Conservation (phyloP, 768 basidiomycete genomes). For the Crucibulum laeve region DNA sequence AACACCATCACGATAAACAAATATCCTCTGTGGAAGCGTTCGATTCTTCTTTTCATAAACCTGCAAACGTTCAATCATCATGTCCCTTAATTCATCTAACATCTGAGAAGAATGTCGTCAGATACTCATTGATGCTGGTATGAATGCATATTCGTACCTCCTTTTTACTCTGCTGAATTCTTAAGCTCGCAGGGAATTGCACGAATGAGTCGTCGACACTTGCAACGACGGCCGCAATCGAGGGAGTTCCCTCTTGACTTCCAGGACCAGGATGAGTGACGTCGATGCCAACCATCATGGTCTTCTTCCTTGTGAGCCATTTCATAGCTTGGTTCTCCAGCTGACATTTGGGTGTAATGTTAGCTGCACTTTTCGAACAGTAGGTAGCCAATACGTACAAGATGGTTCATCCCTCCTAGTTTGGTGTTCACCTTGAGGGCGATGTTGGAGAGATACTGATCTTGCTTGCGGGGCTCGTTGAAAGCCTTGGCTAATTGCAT, state of each 20-base stretch:
- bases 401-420: slow-evolving; percentile 77
- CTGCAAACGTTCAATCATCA: slow-evolving; percentile 69
- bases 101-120: slow-evolving; percentile 41
- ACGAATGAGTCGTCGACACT: slow-evolving; percentile 66
- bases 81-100: slow-evolving; percentile 57
- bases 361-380: background rate
- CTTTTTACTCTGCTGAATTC: slow-evolving; percentile 56
- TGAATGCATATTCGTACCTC: slow-evolving; percentile 23
- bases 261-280: slow-evolving; percentile 76
- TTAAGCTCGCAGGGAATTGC: slow-evolving; percentile 73
- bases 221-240: slow-evolving; percentile 80
- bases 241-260: slow-evolving; percentile 69
- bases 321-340: slow-evolving; percentile 49
- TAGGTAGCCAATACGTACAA: slow-evolving; percentile 25
- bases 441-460: slow-evolving; percentile 81
- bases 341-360: slow-evolving; percentile 16
- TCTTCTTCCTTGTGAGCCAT: slow-evolving; percentile 64
- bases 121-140: slow-evolving; percentile 4
- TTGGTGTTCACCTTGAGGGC: slow-evolving; percentile 82
- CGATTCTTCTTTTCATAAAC: slow-evolving; percentile 53
- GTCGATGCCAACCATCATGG: slow-evolving; percentile 85
- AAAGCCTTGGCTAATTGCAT: slow-evolving; percentile 65
- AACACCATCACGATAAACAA: slow-evolving; percentile 79
- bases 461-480: slow-evolving; percentile 49
- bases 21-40: slow-evolving; percentile 59